These are phyloP conservation scores for Synchytrium microbalum DNA, from an alignment of 371 early-diverging fungal genomes.

Conservation along the genomic window DNA sequence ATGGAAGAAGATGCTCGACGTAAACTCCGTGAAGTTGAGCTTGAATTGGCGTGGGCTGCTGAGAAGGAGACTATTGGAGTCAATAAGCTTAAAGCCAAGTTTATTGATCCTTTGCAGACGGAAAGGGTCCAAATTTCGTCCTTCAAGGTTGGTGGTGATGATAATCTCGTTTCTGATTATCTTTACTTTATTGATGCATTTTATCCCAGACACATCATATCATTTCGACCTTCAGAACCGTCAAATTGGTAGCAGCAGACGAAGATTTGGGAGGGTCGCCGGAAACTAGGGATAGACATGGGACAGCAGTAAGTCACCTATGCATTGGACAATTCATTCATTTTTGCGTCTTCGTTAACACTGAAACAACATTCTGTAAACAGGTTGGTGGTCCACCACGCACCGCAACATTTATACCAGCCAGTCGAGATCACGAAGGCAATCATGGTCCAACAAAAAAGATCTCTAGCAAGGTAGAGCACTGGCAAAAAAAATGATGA, in stretches of 20 bases:
- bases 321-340: no score
- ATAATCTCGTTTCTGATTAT: not conserved
- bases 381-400: no score
- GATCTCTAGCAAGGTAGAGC: no score
- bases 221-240: constrained; percentile 38
- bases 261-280: no score
- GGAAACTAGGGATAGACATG: no score
- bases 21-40: constrained; percentile 28
- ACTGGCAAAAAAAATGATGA: no score
- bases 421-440: no score
- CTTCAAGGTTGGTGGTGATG: constrained; percentile 18
- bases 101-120: constrained; percentile 37
- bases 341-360: no score
- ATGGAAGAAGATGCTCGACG: constrained; percentile 31
- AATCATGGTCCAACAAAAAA: no score
- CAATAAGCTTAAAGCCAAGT: constrained; percentile 37
- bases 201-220: constrained; percentile 10
- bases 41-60: constrained; percentile 43
- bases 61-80: constrained; percentile 41
- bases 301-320: no score
- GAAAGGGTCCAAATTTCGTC: constrained; percentile 29
- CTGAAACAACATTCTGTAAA: no score
- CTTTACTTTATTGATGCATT: not conserved
- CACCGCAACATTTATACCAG: no score
- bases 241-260: constrained; percentile 30